Evolutionary conservation across 2,329 filamentous ascomycete species (phyloP).

Genomic region (Diaporthe capsici): DNA sequence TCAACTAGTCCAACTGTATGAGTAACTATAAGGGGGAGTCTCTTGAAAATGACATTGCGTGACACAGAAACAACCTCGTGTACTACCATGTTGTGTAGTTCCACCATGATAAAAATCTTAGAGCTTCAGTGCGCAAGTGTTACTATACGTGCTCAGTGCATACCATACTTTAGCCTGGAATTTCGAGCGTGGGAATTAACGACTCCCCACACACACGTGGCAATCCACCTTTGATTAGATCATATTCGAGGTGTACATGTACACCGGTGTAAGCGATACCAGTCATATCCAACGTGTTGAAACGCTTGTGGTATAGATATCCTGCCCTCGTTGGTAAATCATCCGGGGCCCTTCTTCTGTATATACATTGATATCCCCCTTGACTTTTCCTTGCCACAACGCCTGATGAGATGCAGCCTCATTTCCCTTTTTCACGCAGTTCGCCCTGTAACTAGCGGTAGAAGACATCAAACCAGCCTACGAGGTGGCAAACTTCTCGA

Average conservation of each 20-base stretch:
- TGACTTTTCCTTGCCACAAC: constrained; percentile 9
- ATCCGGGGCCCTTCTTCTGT: not conserved
- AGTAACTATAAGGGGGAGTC: too few species aligned
- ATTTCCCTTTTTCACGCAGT: not conserved
- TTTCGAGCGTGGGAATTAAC: too few species aligned
- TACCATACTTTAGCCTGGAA: too few species aligned
- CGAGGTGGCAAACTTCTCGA: constrained; percentile 65
- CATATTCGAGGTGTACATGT: not conserved
- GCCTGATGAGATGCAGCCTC: constrained; percentile 16
- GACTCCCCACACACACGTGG: not conserved
- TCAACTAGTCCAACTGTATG: too few species aligned
- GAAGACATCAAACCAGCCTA: not conserved
- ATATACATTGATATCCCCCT: constrained; percentile 7
- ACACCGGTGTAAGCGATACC: not conserved
- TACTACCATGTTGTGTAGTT: not conserved
- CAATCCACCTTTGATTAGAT: not conserved
- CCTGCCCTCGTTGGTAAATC: not conserved
- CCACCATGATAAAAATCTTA: too few species aligned
- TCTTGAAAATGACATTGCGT: too few species aligned
- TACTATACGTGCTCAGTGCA: too few species aligned
- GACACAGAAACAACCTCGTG: not conserved
- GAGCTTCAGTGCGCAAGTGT: too few species aligned
- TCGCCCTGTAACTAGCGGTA: not conserved
- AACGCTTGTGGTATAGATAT: constrained; percentile 10
- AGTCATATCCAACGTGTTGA: constrained; percentile 18